Base-by-base conservation (phyloP, 2,329 filamentous ascomycete genomes). In the Amauroascus niger region DNA sequence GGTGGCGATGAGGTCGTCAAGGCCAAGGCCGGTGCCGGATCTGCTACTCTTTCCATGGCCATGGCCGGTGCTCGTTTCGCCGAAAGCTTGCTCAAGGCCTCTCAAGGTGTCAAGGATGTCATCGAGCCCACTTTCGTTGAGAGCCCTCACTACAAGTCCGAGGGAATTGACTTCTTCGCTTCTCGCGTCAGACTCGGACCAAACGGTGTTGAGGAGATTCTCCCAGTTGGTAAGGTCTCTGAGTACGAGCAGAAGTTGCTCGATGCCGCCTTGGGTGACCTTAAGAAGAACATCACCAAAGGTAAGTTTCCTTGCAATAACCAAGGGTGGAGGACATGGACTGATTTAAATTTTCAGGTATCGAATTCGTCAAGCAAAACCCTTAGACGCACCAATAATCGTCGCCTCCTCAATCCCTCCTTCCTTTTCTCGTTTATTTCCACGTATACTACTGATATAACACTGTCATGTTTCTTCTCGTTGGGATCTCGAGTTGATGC, bases 1-100 rank as follows among this genome's bases (percentile, higher is more conserved):
- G 91, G 93, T 74, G 91, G 91, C 80, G 91, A 97, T 73, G 91
- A 97, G 84, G 91, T 97, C 64, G 91, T 97, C 77, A 82, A 96
- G 83, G 93, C 91, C 76, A 97, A 97, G 87, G 90, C 91, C 71
- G 93, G 91, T 74, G 89, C 90, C 67, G 91, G 91, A 66, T 96
- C 89, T 64, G 91, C 91, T 71, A 97, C 91, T 60, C 87, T 97
- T 65, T 96, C 89, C 78, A 98, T 98, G 91, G 91, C 91, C 68
- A 91, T 95, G 82, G 91, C 91, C 63, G 91, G 91, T 76, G 81
- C 80, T 60, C 80, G 82, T 63, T 84, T 86, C 74, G 88, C 93
- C 65, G 90, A 97, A 79, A 88, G 86, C 64, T 78, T 98, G 66
- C 86, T 98, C 76, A 90, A 88, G 75, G 93, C 93, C 66, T 78